Evolutionary conservation across 1,284 basidiomycete species (phyloP), one percentile per base, ranked within the genome.

Genomic region (Gymnopus androsaceus): DNA sequence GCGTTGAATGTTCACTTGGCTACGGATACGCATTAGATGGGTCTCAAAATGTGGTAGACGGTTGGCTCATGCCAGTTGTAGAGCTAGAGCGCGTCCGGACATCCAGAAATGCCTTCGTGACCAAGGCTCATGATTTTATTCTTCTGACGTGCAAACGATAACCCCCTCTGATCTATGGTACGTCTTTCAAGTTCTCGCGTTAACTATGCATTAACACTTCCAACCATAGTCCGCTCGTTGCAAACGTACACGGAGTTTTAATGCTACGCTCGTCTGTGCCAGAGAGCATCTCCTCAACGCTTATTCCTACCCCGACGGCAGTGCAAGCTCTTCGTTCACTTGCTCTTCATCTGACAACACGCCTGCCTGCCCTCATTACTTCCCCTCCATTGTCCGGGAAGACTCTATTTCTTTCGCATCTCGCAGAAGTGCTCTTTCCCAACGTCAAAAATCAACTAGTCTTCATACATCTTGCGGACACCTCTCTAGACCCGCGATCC

Each of bases 311-410:
- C 0, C 74, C 81, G 2, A 82, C 91, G 1, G 78, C 88, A 12
- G 72, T 78, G 1, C 54, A 74, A 3, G 76, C 89, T 0, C 77
- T 97, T 3, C 82, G 79, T 2, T 67, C 76, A 6, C 75, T 98
- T 41, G 85, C 90, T 0, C 70, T 88, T 12, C 81, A 85, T 53
- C 65, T 90, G 1, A 88, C 87, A 1, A 77, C 85, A 44, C 82
- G 88, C 2, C 70, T 90, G 0, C 96, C 97, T 1, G 84, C 85
- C 7, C 86, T 99, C 21, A 71, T 99, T 30, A 92, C 93, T 0
- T 95, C 95, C 0, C 75, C 92, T 0, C 88, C 95, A 0, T 96
- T 95, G 0, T 88, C 92, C 3, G 97, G 97, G 55, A 99, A 99
- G 69, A 87, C 89, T 0, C 81, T 94, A 9, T 75, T 97, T 14